Evolutionary conservation across 805 yeast species (phyloP).

Genomic region (Starmerella kuoi): DNA sequence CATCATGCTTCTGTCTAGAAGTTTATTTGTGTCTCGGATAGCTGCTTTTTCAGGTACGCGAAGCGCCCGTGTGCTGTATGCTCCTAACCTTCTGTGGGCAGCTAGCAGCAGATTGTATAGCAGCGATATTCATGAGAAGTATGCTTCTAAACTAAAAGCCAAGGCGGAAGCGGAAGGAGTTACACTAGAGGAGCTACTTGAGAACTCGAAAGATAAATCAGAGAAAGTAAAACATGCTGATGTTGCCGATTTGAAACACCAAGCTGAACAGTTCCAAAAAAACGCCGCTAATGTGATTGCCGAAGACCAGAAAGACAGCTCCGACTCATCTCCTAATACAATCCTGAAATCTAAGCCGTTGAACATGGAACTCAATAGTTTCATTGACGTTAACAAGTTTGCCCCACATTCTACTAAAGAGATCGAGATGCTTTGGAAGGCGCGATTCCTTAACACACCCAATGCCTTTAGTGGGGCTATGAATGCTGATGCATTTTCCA

Average conservation of each 20-base stretch:
- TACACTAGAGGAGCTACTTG: conserved; percentile 18
- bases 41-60: too few species aligned
- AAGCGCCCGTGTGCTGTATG: too few species aligned
- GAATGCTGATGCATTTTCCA: conserved; percentile 45
- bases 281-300: neutral
- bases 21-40: too few species aligned
- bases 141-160: conserved; percentile 33
- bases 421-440: conserved; percentile 76
- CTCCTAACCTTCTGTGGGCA: too few species aligned
- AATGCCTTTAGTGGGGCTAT: conserved; percentile 55
- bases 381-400: conserved; percentile 56
- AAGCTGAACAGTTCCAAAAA: conserved; percentile 9
- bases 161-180: conserved; percentile 23
- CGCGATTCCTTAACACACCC: conserved; percentile 57
- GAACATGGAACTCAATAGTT: conserved; percentile 59
- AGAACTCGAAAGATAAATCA: conserved; percentile 14
- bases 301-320: neutral
- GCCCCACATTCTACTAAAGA: conserved; percentile 45
- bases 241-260: conserved; percentile 14
- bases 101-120: too few species aligned
- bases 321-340: neutral
- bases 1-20: too few species aligned
- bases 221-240: conserved; percentile 12
- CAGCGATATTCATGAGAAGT: conserved; percentile 24
- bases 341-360: conserved; percentile 2